Evolutionary conservation across 805 yeast genomes (phyloP), one percentile per base, ranked within the genome.

Genomic region (Lipomyces lipofer): DNA sequence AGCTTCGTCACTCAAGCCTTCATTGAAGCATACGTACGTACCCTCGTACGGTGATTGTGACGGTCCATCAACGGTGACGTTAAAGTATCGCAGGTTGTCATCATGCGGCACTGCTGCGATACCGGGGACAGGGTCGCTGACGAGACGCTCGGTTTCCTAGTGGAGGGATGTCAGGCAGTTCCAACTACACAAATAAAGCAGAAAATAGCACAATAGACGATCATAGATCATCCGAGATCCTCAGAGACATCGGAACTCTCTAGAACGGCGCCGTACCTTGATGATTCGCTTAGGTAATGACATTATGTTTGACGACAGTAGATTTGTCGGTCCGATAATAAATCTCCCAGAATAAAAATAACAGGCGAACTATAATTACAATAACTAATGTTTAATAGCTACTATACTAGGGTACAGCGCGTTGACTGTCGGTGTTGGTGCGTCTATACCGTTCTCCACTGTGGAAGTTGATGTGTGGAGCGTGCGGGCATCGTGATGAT

Each of bases 71-170:
- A 94, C 85, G 1, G 88, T 82, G 24, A 94, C 99, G 61, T 89
- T 88, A 66, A 94, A 94, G 70, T 92, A 89, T 63, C 99, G 81
- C 61, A 94, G 75, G 70, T 94, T 94, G 60, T 91, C 97, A 53
- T 92, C 98, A 56, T 88, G 95, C 5, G 99, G 99, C 27, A 76
- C 79, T 1, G 98, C 99, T 0, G 85, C 79, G 64, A 94, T 94
- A 1, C 98, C 99, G 3, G 97, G 95, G 1, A 92, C 98, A 1
- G 99, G 98, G 65, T 94, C 99, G 35, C 89, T 84, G 22, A 85
- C 85, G 38, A 94, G 75, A 59, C 97, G 78, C 68, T 94, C 97
- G 9, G 98, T 92, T 73, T 94, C 99, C 84, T 83, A 38, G 5
- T 25, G n/a, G n/a, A n/a, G n/a, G n/a, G n/a, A n/a, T n/a, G n/a